Conservation (phyloP, 257 asterid species). For the Catharanthus roseus region DNA sequence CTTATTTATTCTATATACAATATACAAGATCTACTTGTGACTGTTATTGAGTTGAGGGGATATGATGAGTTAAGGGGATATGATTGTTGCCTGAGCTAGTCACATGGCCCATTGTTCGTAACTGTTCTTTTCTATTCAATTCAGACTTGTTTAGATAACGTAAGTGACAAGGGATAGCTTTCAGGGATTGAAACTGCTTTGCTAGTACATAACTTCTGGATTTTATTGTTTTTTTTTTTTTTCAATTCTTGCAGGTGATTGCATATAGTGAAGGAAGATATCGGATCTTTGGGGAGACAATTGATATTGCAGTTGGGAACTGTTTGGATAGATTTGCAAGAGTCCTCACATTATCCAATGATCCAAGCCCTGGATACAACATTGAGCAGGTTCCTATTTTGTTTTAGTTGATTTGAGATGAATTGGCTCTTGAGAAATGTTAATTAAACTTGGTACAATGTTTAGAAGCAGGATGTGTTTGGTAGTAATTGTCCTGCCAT, state of each 20-base stretch:
- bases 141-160: neutral
- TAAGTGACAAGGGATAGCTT: neutral
- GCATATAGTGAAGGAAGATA: conserved; percentile 92
- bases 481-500: neutral
- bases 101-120: neutral
- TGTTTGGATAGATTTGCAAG: conserved; percentile 98
- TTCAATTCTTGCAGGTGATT: conserved; percentile 48
- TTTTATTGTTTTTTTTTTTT: neutral
- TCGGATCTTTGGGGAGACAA: conserved; percentile 88
- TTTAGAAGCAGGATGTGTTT: neutral
- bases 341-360: conserved; percentile 84
- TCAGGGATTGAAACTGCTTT: neutral
- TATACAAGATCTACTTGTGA: neutral
- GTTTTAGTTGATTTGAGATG: neutral
- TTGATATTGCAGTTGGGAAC: conserved; percentile 91
- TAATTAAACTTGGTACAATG: neutral
- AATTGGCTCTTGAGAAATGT: neutral
- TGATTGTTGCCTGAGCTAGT: neutral
- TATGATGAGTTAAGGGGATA: too few relatives aligned
- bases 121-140: neutral
- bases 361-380: conserved; percentile 99
- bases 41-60: neutral
- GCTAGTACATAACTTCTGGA: neutral
- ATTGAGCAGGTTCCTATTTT: conserved; percentile 66
- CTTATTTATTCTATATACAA: too few relatives aligned